These are phyloP conservation scores for Nakazawaea ambrosiae DNA, from an alignment of 805 yeast genomes.

Conservation along the genomic window DNA sequence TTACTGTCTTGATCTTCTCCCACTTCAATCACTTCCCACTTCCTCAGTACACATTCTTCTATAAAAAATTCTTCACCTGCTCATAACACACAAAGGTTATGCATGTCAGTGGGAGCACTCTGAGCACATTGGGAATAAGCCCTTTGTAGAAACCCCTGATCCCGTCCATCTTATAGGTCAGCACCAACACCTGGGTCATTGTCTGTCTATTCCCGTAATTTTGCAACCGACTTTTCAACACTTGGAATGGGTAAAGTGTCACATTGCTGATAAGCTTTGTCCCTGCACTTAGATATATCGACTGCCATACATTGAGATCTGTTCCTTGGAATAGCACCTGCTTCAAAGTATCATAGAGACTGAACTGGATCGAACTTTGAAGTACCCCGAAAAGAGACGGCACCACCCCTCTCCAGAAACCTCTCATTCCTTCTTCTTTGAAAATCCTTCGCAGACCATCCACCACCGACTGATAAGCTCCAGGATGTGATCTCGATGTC, in stretches of 20 bases:
- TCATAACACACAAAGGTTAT: constrained; percentile 87
- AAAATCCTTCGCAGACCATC: constrained; percentile 49
- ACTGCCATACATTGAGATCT: constrained; percentile 44
- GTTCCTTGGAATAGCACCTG: constrained; percentile 18
- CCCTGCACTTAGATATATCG: constrained; percentile 55
- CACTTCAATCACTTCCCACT: neutral
- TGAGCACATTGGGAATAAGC: constrained; percentile 60
- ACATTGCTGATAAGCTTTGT: constrained; percentile 66
- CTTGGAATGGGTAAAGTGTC: constrained; percentile 77
- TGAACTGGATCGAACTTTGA: constrained; percentile 85
- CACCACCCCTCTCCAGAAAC: constrained; percentile 66
- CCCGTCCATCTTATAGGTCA: constrained; percentile 47
- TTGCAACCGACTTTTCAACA: constrained; percentile 72
- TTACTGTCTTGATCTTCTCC: neutral
- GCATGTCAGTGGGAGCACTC: constrained; percentile 92
- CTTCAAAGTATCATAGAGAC: constrained; percentile 78
- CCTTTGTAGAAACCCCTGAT: constrained; percentile 77
- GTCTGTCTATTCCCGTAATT: constrained; percentile 25
- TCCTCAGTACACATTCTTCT: neutral
- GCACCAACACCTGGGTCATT: constrained; percentile 26
- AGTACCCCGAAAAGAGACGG: constrained; percentile 68
- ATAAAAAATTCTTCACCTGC: constrained; percentile 29
- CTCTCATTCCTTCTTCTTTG: constrained; percentile 47
- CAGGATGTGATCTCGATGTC: constrained; percentile 32
- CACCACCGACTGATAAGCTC: constrained; percentile 50